phyloP scores from a whole-genome alignment of 2,329 filamentous ascomycete genomes.

The Microsporum audouinii region DNA sequence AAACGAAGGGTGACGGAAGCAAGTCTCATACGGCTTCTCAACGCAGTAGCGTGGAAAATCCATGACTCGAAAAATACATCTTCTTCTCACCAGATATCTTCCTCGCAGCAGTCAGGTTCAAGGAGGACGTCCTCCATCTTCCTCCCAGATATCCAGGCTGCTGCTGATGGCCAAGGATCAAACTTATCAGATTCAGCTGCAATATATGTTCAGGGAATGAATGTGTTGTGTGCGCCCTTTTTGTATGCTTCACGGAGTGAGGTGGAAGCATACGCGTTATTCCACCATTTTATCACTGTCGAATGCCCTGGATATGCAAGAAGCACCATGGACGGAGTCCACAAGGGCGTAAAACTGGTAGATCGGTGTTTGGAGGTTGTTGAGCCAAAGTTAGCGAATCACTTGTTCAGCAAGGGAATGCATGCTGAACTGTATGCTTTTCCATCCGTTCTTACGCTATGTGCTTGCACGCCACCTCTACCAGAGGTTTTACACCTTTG shows the following conservation, averaged over 20 bases:
- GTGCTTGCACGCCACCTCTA: conserved; percentile 86
- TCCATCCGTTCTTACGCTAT: conserved; percentile 84
- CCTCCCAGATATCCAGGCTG: conserved; percentile 41
- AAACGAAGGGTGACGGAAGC: conserved; percentile 90
- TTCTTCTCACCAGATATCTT: conserved; percentile 41
- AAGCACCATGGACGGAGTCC: conserved; percentile 93
- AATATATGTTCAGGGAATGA: conserved; percentile 97
- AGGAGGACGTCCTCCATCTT: not conserved
- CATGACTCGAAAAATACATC: conserved; percentile 53
- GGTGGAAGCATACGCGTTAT: conserved; percentile 84
- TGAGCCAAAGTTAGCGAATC: conserved; percentile 72
- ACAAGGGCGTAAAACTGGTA: conserved; percentile 79
- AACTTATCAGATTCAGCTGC: conserved; percentile 41
- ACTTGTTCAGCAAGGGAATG: conserved; percentile 75
- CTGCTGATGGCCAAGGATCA: conserved; percentile 48
- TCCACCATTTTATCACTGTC: conserved; percentile 72
- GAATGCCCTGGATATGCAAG: conserved; percentile 91
- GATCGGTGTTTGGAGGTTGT: conserved; percentile 87
- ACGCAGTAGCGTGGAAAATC: conserved; percentile 87
- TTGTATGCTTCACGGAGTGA: conserved; percentile 90
- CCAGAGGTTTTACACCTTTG: conserved; percentile 87
- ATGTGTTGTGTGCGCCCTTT: conserved; percentile 90
- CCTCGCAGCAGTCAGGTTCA: conserved; percentile 15
- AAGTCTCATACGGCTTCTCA: conserved; percentile 83
- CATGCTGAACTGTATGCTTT: conserved; percentile 94